Base-by-base conservation (phyloP, 2,329 filamentous ascomycete genomes). In the Aspergillus chevalieri region DNA sequence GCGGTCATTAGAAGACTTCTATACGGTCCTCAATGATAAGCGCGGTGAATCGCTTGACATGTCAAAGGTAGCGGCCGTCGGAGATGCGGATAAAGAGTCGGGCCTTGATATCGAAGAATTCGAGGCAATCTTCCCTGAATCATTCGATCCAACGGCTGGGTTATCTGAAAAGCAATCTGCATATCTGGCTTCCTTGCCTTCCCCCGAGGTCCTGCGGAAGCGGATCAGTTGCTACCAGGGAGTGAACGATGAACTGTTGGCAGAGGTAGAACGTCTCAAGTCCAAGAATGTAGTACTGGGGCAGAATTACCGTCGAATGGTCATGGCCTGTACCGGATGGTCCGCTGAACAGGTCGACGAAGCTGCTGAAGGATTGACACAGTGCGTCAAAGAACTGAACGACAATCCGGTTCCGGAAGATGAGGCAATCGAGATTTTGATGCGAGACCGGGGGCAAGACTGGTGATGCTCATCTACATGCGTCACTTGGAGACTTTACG, bases 301-400 rank as follows among this genome's bases (percentile, higher is more conserved):
- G 63, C 78, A 86, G 57, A 89, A 93, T 69, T 96, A 96, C 66
- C 81, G 90, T 22, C 87, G 86, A 57, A 88, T 97, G 26, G 89
- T 98, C 21, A 84, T 86, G 47, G 74, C 96, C 10, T 96, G 92
- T 65, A 95, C 90, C 0, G 84, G 83, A 7, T 87, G 91, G 30
- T 79, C 82, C 1, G 89, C 94, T 53, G 78, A 79, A 7, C 81
- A 89, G 50, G 87, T 97, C 12, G 93, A 97, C 59, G 81, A 82
- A 50, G 81, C 90, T 46, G 77, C 96, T 0, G 87, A 89, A 47
- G 83, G 84, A 2, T 74, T 98, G 41, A 81, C 94, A 43, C 83
- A 88, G 54, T 93, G 93, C 2, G 86, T 97, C 2, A 92, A 95
- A 70, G 73, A 75, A 38, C 49, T 73, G 19, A 95, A 90, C 62